Percentiles rank a stretch among this genome's conserved stretches.
These are phyloP conservation scores for Avena sativa DNA, from an alignment of 176 grass and related monocot species.

Conservation along the genomic window DNA sequence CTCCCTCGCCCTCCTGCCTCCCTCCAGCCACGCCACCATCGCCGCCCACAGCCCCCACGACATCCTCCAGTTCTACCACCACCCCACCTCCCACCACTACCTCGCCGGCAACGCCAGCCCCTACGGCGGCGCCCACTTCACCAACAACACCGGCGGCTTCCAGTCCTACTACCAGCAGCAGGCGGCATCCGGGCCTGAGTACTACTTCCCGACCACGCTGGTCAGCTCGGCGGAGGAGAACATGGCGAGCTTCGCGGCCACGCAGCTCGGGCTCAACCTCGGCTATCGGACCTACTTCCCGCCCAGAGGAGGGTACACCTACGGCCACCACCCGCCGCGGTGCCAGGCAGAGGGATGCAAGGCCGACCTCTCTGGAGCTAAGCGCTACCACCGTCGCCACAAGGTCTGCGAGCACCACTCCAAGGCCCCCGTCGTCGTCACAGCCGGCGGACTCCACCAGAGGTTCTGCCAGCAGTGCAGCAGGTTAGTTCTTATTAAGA, in stretches of 20 bases:
- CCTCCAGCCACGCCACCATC: constrained; percentile 55
- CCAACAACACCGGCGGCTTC: background rate
- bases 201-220: constrained; percentile 56
- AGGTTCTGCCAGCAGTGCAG: constrained; percentile 93
- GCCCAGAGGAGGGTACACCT: constrained; percentile 52
- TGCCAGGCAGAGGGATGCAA: constrained; percentile 82
- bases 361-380: constrained; percentile 72
- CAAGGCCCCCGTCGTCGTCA: constrained; percentile 70
- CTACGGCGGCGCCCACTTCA: constrained; percentile 8
- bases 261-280: constrained; percentile 69
- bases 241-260: constrained; percentile 66
- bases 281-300: constrained; percentile 74
- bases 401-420: constrained; percentile 89
- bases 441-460: constrained; percentile 66
- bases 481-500: constrained; percentile 52
- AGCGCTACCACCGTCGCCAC: constrained; percentile 81
- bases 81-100: constrained; percentile 57
- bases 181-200: constrained; percentile 39
- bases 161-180: constrained; percentile 52
- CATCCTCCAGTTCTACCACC: constrained; percentile 63
- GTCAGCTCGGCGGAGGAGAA: constrained; percentile 68
- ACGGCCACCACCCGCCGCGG: constrained; percentile 69
- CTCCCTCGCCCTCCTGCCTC: constrained; percentile 46
- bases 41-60: constrained; percentile 42
- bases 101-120: constrained; percentile 35